phyloP scores from a whole-genome alignment of 805 yeast genomes.

The Vanderwaltozyma verrucispora region DNA sequence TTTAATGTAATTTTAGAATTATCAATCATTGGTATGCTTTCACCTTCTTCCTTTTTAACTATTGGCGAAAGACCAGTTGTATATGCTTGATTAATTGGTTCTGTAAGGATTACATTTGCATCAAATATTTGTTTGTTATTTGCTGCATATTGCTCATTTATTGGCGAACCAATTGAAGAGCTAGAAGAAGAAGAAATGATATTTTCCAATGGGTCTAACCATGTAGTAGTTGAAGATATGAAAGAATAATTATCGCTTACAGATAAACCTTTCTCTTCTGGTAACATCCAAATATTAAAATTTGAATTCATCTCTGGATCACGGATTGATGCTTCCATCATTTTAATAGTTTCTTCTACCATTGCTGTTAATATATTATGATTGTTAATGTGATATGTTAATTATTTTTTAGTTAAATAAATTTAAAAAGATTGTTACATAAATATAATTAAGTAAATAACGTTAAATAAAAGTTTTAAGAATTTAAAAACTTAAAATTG shows the following conservation, averaged over 20 bases:
- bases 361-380: no score
- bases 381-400: no score
- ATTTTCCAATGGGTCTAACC: slow-evolving; percentile 23
- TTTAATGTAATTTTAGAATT: neutral
- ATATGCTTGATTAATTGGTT: neutral
- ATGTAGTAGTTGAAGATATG: slow-evolving; percentile 5
- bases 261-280: neutral
- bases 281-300: neutral
- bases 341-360: neutral
- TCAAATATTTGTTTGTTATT: neutral
- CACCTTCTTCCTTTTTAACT: neutral
- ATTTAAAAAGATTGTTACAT: no score
- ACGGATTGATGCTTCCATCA: neutral
- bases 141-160: slow-evolving; percentile 3
- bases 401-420: no score
- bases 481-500: no score
- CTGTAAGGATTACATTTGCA: neutral
- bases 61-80: neutral
- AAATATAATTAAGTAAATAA: no score
- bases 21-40: neutral
- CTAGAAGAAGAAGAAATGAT: slow-evolving; percentile 17
- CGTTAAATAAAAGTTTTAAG: no score
- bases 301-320: neutral
- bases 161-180: slow-evolving; percentile 16
- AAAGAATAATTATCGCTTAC: slow-evolving; percentile 3